These are phyloP conservation scores for Trametopsis cervina DNA, from an alignment of 768 basidiomycete genomes.

Conservation along the genomic window DNA sequence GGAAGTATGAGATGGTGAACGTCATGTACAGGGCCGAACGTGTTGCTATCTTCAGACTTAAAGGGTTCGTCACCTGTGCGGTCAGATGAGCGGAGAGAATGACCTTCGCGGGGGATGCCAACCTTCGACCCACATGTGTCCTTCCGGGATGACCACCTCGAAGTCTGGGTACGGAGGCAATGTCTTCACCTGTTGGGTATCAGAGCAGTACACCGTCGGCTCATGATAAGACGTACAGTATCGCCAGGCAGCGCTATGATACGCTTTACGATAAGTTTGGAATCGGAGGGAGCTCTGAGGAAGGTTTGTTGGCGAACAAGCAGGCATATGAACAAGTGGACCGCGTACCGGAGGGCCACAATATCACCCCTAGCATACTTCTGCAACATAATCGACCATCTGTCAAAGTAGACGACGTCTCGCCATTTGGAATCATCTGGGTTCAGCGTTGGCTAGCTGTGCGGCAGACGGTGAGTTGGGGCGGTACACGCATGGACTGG, in stretches of 20 bases:
- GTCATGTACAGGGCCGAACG: constrained; percentile 56
- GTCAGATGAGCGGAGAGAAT: constrained; percentile 3
- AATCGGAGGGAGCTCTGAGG: constrained; percentile 52
- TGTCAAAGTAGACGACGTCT: constrained; percentile 62
- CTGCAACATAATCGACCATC: constrained; percentile 32
- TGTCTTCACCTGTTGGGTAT: constrained; percentile 38
- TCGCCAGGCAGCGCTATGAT: constrained; percentile 61
- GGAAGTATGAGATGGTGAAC: not conserved
- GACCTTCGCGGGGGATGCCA: constrained; percentile 9
- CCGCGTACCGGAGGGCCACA: constrained; percentile 53
- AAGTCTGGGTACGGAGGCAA: constrained; percentile 59
- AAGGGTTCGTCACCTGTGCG: constrained; percentile 57
- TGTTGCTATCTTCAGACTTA: constrained; percentile 64
- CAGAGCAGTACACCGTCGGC: not conserved
- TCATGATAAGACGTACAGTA: constrained; percentile 20
- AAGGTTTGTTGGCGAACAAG: not conserved
- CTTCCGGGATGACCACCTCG: constrained; percentile 48
- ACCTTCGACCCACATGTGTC: constrained; percentile 77
- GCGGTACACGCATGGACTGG: not conserved
- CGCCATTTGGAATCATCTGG: constrained; percentile 56
- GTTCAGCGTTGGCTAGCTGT: constrained; percentile 65
- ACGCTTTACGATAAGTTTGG: constrained; percentile 52
- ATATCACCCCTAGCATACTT: constrained; percentile 51
- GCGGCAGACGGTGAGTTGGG: constrained; percentile 19
- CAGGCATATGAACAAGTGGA: not conserved